phyloP scores from a whole-genome alignment of 2,329 filamentous ascomycete species.

The Arthrobotrys conoides region DNA sequence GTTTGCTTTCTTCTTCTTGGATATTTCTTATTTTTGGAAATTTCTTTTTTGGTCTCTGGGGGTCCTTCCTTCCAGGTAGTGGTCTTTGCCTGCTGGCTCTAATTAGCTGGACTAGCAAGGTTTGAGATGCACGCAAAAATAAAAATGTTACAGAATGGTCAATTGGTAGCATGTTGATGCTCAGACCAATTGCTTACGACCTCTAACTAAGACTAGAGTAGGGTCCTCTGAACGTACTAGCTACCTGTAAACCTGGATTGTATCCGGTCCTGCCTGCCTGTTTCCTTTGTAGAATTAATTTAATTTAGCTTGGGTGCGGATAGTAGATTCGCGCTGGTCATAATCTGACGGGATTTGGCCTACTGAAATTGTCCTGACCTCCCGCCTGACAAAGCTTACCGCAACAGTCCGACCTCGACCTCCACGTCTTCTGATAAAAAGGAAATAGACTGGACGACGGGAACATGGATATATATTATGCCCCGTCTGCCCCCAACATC shows the following conservation, averaged over 20 bases:
- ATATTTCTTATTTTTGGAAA: slow-evolving; percentile 45
- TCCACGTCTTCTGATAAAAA: slow-evolving; percentile 56
- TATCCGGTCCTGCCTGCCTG: slow-evolving; percentile 61
- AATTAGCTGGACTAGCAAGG: slow-evolving; percentile 59
- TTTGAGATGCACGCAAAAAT: slow-evolving; percentile 54
- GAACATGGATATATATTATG: slow-evolving; percentile 61
- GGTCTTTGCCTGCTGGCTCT: slow-evolving; percentile 56
- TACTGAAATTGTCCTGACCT: slow-evolving; percentile 56
- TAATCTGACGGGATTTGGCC: slow-evolving; percentile 51
- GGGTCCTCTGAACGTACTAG: slow-evolving; percentile 42
- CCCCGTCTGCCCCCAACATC: slow-evolving; percentile 51
- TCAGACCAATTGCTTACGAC: slow-evolving; percentile 54
- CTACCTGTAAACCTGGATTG: slow-evolving; percentile 60
- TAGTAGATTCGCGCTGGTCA: slow-evolving; percentile 55
- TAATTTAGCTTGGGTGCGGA: slow-evolving; percentile 59
- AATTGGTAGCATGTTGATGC: slow-evolving; percentile 57
- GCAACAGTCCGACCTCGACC: slow-evolving; percentile 41
- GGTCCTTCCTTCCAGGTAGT: slow-evolving; percentile 55
- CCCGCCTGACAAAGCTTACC: slow-evolving; percentile 48
- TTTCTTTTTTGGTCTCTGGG: slow-evolving; percentile 55
- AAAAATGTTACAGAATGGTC: slow-evolving; percentile 53
- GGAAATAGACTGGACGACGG: slow-evolving; percentile 41
- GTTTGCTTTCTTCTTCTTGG: slow-evolving; percentile 49
- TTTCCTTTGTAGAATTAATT: slow-evolving; percentile 60
- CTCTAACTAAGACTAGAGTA: slow-evolving; percentile 57